Conservation (phyloP, 495 filamentous ascomycete species). For the Parachaetomium inaequale region DNA sequence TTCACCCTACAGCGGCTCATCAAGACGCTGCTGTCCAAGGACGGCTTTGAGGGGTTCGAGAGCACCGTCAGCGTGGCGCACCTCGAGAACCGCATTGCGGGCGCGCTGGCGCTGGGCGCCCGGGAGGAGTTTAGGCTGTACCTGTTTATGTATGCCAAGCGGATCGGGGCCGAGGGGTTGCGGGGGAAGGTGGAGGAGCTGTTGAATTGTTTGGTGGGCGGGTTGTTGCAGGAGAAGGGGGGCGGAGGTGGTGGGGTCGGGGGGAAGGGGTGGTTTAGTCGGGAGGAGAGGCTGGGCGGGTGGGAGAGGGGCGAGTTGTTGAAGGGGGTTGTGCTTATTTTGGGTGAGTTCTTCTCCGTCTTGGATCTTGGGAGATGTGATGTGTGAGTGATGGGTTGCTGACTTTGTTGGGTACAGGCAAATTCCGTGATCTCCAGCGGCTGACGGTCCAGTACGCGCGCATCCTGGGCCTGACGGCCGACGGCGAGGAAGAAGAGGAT, state of each 20-base stretch:
- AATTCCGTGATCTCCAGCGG: conserved; percentile 87
- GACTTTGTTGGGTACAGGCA: conserved; percentile 58
- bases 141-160: conserved; percentile 92
- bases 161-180: conserved; percentile 84
- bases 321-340: conserved; percentile 82
- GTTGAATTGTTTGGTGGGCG: conserved; percentile 72
- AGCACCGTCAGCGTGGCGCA: conserved; percentile 88
- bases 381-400: conserved; percentile 24
- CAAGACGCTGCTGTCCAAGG: conserved; percentile 75
- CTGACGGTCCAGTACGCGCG: conserved; percentile 88
- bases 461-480: conserved; percentile 62
- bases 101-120: conserved; percentile 76
- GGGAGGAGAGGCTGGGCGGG: conserved; percentile 71
- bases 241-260: conserved; percentile 36
- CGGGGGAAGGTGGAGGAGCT: conserved; percentile 89
- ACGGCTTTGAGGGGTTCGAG: conserved; percentile 91
- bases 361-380: background rate
- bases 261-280: conserved; percentile 53
- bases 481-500: conserved; percentile 37
- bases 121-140: conserved; percentile 89
- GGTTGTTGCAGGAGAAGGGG: conserved; percentile 54
- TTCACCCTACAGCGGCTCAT: conserved; percentile 85
- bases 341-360: conserved; percentile 61
- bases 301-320: conserved; percentile 82
- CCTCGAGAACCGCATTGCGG: conserved; percentile 90